phyloP scores from a whole-genome alignment of 345 rosid genomes.

The Pugionium dolabratum region DNA sequence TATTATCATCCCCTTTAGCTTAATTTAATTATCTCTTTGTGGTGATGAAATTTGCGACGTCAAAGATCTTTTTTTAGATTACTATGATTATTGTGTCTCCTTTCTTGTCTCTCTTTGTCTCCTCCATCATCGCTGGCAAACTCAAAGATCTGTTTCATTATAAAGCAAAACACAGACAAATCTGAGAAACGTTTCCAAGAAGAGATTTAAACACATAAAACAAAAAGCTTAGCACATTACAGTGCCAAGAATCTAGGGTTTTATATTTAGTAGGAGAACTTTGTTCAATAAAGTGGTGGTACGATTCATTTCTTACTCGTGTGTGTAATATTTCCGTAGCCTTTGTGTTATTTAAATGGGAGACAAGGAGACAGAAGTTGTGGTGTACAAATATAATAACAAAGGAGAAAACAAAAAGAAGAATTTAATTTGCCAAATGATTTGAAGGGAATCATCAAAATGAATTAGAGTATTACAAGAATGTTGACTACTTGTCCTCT shows the following conservation, averaged over 20 bases:
- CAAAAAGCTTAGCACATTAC: slow-evolving; percentile 11
- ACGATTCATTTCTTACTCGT: slow-evolving; percentile 39
- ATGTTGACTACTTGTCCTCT: slow-evolving; percentile 40
- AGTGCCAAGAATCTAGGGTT: slow-evolving; percentile 40
- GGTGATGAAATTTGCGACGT: slow-evolving; percentile 39
- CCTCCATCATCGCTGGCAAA: slow-evolving; percentile 34
- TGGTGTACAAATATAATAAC: slow-evolving; percentile 21
- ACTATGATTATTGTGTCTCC: slow-evolving; percentile 37
- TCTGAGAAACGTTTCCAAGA: slow-evolving; percentile 28
- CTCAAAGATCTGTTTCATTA: slow-evolving; percentile 30
- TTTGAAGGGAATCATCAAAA: slow-evolving; percentile 22
- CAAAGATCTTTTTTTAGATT: slow-evolving; percentile 23
- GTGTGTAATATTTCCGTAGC: slow-evolving; percentile 20
- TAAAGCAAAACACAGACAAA: slow-evolving; percentile 28
- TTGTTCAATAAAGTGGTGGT: slow-evolving; percentile 34
- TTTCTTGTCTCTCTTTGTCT: slow-evolving; percentile 23
- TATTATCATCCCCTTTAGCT: slow-evolving; percentile 3
- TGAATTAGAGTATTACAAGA: slow-evolving; percentile 23
- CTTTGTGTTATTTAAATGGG: slow-evolving; percentile 13
- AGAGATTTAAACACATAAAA: slow-evolving; percentile 11
- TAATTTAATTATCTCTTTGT: slow-evolving; percentile 21
- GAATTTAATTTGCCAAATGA: slow-evolving; percentile 21
- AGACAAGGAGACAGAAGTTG: slow-evolving; percentile 40
- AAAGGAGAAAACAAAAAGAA: slow-evolving; percentile 15
- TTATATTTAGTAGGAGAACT: slow-evolving; percentile 17